Evolutionary conservation across 164 flowering plant species (phyloP).

Genomic region (Tetracentron sinense): DNA sequence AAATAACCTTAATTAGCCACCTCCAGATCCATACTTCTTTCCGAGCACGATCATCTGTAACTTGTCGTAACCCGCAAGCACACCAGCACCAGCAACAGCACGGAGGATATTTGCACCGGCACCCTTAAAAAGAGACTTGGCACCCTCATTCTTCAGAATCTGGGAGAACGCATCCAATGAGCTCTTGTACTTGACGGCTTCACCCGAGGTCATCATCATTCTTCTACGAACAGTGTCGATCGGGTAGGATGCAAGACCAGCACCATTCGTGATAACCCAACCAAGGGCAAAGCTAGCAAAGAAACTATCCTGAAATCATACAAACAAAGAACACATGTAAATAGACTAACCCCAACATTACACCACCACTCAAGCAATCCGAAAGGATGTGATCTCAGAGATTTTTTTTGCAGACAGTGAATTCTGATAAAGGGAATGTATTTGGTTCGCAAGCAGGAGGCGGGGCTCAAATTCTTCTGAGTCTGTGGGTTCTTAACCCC

Average conservation of each 20-base stretch:
- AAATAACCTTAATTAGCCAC: constrained; percentile 21
- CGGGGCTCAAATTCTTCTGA: no score
- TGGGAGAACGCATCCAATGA: constrained; percentile 39
- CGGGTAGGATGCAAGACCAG: constrained; percentile 52
- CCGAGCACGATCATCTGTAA: constrained; percentile 47
- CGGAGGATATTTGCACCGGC: constrained; percentile 60
- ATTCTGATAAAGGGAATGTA: no score
- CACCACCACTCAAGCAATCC: no score
- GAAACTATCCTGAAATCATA: constrained; percentile 43
- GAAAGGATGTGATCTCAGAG: not conserved
- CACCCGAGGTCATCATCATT: constrained; percentile 57
- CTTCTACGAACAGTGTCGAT: constrained; percentile 50
- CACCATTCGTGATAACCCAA: constrained; percentile 48
- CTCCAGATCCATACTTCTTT: constrained; percentile 48
- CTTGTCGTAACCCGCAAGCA: constrained; percentile 53
- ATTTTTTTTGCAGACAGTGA: no score
- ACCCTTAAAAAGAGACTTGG: constrained; percentile 56
- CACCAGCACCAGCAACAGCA: constrained; percentile 59
- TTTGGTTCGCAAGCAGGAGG: no score
- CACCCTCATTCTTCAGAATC: constrained; percentile 51
- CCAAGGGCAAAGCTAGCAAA: constrained; percentile 50
- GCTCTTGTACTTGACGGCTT: constrained; percentile 50
- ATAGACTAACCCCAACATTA: not conserved
- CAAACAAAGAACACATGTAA: not conserved
- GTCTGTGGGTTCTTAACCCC: no score